phyloP scores from a whole-genome alignment of 768 basidiomycete genomes.

The Termitomyces sp. region DNA sequence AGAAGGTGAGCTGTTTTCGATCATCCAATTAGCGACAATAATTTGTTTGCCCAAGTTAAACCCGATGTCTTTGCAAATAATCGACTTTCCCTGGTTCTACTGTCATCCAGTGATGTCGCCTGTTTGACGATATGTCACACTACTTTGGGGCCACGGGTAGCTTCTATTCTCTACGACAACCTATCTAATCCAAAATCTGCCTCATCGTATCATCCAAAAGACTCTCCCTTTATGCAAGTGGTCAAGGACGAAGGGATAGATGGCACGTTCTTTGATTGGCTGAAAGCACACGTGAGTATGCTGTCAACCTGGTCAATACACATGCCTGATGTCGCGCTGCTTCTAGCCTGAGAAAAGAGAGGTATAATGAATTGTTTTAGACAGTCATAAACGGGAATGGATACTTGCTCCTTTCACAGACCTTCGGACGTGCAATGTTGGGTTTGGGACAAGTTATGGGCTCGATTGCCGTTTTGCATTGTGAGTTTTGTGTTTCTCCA shows the following conservation, averaged over 20 bases:
- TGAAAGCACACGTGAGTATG: neutral
- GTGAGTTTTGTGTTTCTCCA: conserved; percentile 11
- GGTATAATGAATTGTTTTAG: neutral
- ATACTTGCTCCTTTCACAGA: neutral
- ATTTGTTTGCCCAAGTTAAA: conserved; percentile 18
- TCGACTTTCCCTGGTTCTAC: conserved; percentile 29
- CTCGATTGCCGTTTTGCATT: conserved; percentile 21
- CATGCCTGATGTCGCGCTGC: neutral
- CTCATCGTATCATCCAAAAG: conserved; percentile 7
- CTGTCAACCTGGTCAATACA: neutral
- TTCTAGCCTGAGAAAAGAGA: conserved; percentile 1
- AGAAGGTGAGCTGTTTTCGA: conserved; percentile 23
- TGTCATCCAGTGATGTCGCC: conserved; percentile 20
- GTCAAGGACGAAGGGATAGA: conserved; percentile 2
- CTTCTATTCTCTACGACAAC: conserved; percentile 6
- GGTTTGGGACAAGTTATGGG: conserved; percentile 27
- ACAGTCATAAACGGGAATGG: neutral
- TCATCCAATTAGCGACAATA: neutral
- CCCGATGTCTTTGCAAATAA: conserved; percentile 37
- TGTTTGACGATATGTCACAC: conserved; percentile 17
- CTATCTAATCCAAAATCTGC: conserved; percentile 13
- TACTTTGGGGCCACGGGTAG: conserved; percentile 1
- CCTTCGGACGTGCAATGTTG: conserved; percentile 29
- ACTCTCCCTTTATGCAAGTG: conserved; percentile 15
- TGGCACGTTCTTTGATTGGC: conserved; percentile 6